Conservation (phyloP, 495 filamentous ascomycete genomes). For the Glonium stellatum region DNA sequence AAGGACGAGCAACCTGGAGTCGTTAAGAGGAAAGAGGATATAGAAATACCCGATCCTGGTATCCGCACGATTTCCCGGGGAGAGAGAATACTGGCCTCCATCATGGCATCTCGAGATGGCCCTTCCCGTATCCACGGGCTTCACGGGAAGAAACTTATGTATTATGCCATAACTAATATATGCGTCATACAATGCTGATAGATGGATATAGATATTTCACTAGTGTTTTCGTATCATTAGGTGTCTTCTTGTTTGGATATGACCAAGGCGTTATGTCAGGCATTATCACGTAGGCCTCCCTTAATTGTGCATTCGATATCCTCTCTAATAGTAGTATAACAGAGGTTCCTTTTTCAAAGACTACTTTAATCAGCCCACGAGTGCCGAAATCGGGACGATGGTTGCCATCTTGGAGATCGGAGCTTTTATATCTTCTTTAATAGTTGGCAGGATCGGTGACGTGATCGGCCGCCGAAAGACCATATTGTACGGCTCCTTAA, state of each 20-base stretch:
- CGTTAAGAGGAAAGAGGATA: constrained; percentile 63
- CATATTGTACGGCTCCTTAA: constrained; percentile 85
- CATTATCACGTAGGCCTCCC: constrained; percentile 81
- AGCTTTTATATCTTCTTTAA: constrained; percentile 80
- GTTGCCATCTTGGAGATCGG: constrained; percentile 94
- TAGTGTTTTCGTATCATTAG: constrained; percentile 94
- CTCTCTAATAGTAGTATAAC: constrained; percentile 12
- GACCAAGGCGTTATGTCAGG: constrained; percentile 99
- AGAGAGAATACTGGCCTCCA: constrained; percentile 63
- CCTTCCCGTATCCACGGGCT: constrained; percentile 72
- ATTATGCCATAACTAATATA: constrained; percentile 34
- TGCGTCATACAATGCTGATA: constrained; percentile 6
- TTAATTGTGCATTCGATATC: constrained; percentile 2
- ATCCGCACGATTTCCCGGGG: constrained; percentile 54
- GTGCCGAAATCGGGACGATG: constrained; percentile 85
- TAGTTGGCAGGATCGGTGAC: constrained; percentile 87
- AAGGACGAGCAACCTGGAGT: constrained; percentile 40
- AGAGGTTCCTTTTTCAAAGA: constrained; percentile 81
- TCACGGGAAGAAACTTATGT: constrained; percentile 92
- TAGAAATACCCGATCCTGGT: constrained; percentile 66
- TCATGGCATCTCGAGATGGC: constrained; percentile 74
- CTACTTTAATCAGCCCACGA: constrained; percentile 83
- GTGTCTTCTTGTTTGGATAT: constrained; percentile 97
- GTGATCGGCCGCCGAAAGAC: constrained; percentile 83
- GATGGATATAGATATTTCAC: constrained; percentile 73